phyloP scores from a whole-genome alignment of 768 basidiomycete genomes.

The Lactarius sp. region DNA sequence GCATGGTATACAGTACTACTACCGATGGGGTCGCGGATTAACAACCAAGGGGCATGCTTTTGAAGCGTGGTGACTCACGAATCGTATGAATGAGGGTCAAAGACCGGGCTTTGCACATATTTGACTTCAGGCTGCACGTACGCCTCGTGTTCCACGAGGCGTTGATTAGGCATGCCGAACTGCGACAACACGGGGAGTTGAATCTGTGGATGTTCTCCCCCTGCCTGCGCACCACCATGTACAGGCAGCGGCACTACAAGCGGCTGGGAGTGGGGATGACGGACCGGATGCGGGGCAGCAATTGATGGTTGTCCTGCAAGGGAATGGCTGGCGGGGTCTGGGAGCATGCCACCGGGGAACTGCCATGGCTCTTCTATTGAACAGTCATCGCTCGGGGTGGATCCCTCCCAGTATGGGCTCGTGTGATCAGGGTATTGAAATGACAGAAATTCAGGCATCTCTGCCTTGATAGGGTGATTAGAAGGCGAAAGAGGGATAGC shows the following conservation, averaged over 20 bases:
- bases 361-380: slow-evolving; percentile 25
- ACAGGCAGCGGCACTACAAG: slow-evolving; percentile 1
- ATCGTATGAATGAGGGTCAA: slow-evolving; percentile 14
- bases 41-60: background rate
- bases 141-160: slow-evolving; percentile 12
- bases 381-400: slow-evolving; percentile 24
- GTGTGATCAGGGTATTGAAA: slow-evolving; percentile 19
- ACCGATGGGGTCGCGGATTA: background rate
- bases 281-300: slow-evolving; percentile 17
- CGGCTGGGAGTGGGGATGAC: slow-evolving; percentile 4
- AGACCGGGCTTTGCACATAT: slow-evolving; percentile 12
- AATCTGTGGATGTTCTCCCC: slow-evolving; percentile 8
- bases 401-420: slow-evolving; percentile 22
- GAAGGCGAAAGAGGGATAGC: background rate
- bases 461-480: slow-evolving; percentile 16
- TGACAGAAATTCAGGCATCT: slow-evolving; percentile 12
- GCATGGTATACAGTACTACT: slow-evolving; percentile 14
- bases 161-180: slow-evolving; percentile 15
- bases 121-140: slow-evolving; percentile 21
- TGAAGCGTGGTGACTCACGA: slow-evolving; percentile 15
- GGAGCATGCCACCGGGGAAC: slow-evolving; percentile 12
- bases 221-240: slow-evolving; percentile 5
- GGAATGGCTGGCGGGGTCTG: slow-evolving; percentile 8
- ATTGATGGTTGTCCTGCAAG: slow-evolving; percentile 11
- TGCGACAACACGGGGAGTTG: slow-evolving; percentile 17